Evolutionary conservation across 306 rosid genomes (phyloP).

Genomic region (Malus orientalis): DNA sequence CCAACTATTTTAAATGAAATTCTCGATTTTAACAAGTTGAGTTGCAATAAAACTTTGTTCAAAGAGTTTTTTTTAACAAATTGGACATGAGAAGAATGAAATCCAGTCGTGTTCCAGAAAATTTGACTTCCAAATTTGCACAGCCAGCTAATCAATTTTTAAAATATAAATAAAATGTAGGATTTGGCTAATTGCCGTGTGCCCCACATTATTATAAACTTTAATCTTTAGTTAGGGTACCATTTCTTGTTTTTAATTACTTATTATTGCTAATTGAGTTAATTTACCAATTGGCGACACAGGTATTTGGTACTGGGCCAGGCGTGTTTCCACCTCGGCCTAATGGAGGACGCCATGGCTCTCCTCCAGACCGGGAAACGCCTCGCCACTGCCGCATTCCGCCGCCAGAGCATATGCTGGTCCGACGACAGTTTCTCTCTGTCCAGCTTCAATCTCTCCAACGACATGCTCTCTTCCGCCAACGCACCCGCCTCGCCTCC

Average conservation of each 20-base stretch:
- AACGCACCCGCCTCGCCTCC: constrained; percentile 47
- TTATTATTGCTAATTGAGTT: not conserved
- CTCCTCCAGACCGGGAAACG: constrained; percentile 94
- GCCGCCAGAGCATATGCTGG: constrained; percentile 83
- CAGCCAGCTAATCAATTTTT: not conserved
- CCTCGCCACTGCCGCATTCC: constrained; percentile 79
- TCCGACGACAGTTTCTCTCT: constrained; percentile 78
- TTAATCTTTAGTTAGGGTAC: not conserved
- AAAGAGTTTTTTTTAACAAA: too few relatives aligned
- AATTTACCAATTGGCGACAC: not conserved
- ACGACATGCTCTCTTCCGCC: constrained; percentile 18
- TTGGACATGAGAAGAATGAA: not conserved
- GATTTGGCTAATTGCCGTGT: too few relatives aligned
- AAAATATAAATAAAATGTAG: not conserved
- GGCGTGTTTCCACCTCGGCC: constrained; percentile 88
- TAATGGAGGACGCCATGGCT: constrained; percentile 95
- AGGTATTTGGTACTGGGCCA: constrained; percentile 84
- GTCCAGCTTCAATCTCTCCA: constrained; percentile 25
- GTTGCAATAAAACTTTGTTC: too few relatives aligned
- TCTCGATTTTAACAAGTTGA: not conserved
- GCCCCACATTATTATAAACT: not conserved
- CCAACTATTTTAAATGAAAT: not conserved
- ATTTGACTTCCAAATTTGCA: not conserved
- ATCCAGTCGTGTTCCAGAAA: not conserved
- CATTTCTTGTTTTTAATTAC: not conserved